These are phyloP conservation scores for Colletotrichum lentis DNA, from an alignment of 2,329 filamentous ascomycete species.

Conservation along the genomic window DNA sequence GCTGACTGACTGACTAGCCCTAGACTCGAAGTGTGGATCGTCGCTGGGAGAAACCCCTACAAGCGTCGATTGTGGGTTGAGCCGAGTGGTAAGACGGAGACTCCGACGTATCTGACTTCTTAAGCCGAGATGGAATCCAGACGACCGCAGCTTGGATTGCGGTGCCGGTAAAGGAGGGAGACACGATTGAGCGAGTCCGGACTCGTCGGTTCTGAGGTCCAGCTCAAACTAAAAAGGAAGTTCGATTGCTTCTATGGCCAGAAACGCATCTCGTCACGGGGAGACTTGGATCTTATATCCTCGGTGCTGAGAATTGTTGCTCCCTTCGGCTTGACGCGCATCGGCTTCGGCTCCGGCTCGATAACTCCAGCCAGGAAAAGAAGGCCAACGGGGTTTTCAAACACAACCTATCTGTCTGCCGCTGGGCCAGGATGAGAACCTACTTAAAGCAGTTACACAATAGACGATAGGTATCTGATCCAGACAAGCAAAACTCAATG, in stretches of 20 bases:
- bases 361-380: background rate
- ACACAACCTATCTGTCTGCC: background rate
- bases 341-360: slow-evolving; percentile 27
- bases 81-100: background rate
- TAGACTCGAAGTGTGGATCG: no score
- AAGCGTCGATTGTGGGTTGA: background rate
- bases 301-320: background rate
- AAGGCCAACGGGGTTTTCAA: background rate
- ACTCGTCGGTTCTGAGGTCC: background rate
- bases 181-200: background rate
- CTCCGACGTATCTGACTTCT: background rate
- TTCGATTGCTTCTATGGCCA: no score
- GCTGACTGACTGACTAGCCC: no score
- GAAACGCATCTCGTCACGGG: background rate
- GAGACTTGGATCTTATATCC: background rate
- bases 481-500: background rate
- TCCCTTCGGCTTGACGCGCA: background rate
- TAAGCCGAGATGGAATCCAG: background rate
- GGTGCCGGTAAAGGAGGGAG: background rate
- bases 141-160: background rate
- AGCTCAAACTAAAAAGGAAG: background rate
- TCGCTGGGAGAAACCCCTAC: background rate
- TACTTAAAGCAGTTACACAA: background rate
- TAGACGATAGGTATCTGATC: background rate
- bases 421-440: background rate